phyloP scores from a whole-genome alignment of 176 grass and related monocot genomes.

The Canna indica region DNA sequence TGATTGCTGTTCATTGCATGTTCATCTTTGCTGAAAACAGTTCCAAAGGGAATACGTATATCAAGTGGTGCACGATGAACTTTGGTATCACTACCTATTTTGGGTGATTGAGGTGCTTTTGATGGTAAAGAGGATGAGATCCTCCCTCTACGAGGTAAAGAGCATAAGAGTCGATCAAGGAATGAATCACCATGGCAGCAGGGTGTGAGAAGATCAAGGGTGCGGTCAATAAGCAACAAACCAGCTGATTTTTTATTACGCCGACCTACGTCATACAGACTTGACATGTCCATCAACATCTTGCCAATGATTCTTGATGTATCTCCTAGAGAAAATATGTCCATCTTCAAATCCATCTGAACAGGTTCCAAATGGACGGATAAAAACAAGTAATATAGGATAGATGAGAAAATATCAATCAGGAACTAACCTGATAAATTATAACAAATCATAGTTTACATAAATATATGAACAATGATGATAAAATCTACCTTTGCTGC shows the following conservation, averaged over 20 bases:
- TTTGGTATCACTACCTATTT: constrained; percentile 27
- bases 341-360: constrained; percentile 93
- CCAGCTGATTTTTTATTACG: constrained; percentile 81
- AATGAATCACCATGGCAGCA: constrained; percentile 79
- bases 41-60: constrained; percentile 65
- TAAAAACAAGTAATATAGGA: neutral
- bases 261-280: constrained; percentile 85
- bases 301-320: constrained; percentile 91
- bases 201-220: constrained; percentile 86
- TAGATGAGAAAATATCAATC: neutral
- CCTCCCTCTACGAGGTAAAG: constrained; percentile 48
- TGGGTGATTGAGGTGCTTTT: constrained; percentile 37
- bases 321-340: constrained; percentile 90
- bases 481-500: constrained; percentile 61
- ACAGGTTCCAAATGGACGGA: constrained; percentile 21
- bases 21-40: constrained; percentile 50
- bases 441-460: neutral
- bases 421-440: constrained; percentile 13
- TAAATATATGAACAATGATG: neutral
- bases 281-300: constrained; percentile 97
- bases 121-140: constrained; percentile 26
- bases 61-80: constrained; percentile 51
- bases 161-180: constrained; percentile 71
- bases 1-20: constrained; percentile 22
- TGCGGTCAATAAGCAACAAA: constrained; percentile 81